Percentiles rank a stretch among this genome's conserved stretches.
phyloP scores from a whole-genome alignment of 768 basidiomycete genomes.

The Suillus cothurnatus region DNA sequence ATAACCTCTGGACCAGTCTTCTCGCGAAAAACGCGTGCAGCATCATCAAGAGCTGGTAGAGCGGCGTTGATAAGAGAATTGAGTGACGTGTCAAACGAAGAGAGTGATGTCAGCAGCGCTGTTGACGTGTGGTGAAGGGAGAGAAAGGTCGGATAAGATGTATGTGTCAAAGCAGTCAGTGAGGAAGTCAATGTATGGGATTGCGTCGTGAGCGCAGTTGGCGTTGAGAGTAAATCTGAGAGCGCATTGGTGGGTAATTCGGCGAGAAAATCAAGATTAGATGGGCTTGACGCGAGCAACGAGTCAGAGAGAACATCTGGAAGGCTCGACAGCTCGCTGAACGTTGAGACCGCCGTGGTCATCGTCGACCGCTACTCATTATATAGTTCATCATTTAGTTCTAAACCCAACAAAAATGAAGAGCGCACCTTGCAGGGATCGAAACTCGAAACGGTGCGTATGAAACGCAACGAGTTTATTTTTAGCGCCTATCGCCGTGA shows the following conservation, averaged over 20 bases:
- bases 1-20: slow-evolving; percentile 72
- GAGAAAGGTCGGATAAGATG: slow-evolving; percentile 90
- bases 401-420: not conserved
- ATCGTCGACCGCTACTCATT: slow-evolving; percentile 17
- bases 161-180: slow-evolving; percentile 85
- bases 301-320: slow-evolving; percentile 29
- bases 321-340: slow-evolving; percentile 25
- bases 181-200: slow-evolving; percentile 87
- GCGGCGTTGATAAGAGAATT: slow-evolving; percentile 62
- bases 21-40: slow-evolving; percentile 69
- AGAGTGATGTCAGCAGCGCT: slow-evolving; percentile 70
- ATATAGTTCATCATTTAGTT: not conserved
- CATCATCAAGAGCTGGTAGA: slow-evolving; percentile 77
- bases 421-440: not conserved
- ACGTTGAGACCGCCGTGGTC: slow-evolving; percentile 14
- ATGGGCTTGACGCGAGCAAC: slow-evolving; percentile 7
- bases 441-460: not conserved
- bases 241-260: slow-evolving; percentile 69
- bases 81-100: slow-evolving; percentile 75
- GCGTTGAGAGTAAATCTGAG: slow-evolving; percentile 69
- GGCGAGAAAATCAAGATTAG: slow-evolving; percentile 55
- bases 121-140: slow-evolving; percentile 82
- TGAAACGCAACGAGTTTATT: not conserved
- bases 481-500: not conserved
- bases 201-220: slow-evolving; percentile 77